Evolutionary conservation across 2,329 filamentous ascomycete genomes (phyloP).

Genomic region (Erysiphe pisi): DNA sequence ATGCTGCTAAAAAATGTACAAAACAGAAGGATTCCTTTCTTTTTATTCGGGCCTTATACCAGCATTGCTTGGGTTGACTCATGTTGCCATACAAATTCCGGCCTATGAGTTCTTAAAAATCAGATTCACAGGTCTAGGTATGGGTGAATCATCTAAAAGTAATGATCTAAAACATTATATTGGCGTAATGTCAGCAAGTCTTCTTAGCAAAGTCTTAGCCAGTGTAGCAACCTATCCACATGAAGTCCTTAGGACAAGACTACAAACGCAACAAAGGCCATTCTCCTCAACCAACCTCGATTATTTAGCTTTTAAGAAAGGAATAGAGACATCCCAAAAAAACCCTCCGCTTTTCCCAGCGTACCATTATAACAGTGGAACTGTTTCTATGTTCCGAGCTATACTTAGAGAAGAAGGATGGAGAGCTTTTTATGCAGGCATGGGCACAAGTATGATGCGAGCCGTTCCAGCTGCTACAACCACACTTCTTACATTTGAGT

Average conservation of each 20-base stretch:
- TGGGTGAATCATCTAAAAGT: constrained; percentile 54
- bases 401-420: constrained; percentile 89
- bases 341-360: constrained; percentile 29
- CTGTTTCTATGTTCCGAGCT: constrained; percentile 68
- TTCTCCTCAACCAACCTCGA: constrained; percentile 43
- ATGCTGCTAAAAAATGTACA: constrained; percentile 93
- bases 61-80: constrained; percentile 78
- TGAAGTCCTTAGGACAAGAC: constrained; percentile 82
- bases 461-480: constrained; percentile 93
- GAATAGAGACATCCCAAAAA: constrained; percentile 33
- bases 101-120: constrained; percentile 90
- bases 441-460: constrained; percentile 95
- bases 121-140: constrained; percentile 76
- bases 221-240: constrained; percentile 95
- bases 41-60: constrained; percentile 95
- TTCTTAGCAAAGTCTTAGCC: constrained; percentile 86
- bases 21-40: constrained; percentile 70
- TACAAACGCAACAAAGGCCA: constrained; percentile 84
- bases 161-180: constrained; percentile 61
- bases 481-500: constrained; percentile 96
- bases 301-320: constrained; percentile 43
- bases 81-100: constrained; percentile 95
- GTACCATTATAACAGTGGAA: constrained; percentile 56
- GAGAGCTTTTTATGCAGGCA: constrained; percentile 91
- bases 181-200: constrained; percentile 77